phyloP scores from a whole-genome alignment of 306 rosid species.

The Sicyos edulis region DNA sequence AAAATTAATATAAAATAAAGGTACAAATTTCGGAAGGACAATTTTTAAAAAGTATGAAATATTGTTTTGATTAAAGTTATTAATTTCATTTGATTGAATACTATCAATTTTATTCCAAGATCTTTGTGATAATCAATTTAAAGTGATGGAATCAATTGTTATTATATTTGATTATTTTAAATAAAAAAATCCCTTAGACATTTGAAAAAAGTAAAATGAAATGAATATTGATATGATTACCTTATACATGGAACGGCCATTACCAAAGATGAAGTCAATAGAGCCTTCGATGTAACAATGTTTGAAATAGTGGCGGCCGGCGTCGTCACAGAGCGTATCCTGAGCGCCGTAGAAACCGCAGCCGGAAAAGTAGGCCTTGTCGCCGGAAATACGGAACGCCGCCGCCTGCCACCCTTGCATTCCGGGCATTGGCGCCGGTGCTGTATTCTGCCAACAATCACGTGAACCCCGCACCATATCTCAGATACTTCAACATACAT shows the following conservation, averaged over 20 bases:
- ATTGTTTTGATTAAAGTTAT: too few relatives aligned
- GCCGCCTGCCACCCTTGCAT: conserved; percentile 93
- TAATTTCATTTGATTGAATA: too few relatives aligned
- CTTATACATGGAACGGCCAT: conserved; percentile 90
- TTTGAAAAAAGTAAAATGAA: too few relatives aligned
- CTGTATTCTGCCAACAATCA: conserved; percentile 60
- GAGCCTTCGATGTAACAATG: conserved; percentile 84
- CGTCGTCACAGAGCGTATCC: conserved; percentile 87
- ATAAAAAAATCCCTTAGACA: too few relatives aligned
- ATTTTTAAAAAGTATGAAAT: too few relatives aligned
- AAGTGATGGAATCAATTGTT: too few relatives aligned
- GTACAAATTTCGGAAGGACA: too few relatives aligned
- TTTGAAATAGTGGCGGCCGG: conserved; percentile 91
- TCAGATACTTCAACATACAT: too few relatives aligned
- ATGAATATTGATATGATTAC: conserved; percentile 28
- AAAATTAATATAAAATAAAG: too few relatives aligned
- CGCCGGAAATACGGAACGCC: conserved; percentile 75
- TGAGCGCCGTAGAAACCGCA: conserved; percentile 88
- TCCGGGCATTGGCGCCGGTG: conserved; percentile 94
- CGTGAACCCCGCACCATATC: background rate
- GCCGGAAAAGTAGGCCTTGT: conserved; percentile 79
- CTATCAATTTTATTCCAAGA: too few relatives aligned
- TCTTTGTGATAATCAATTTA: too few relatives aligned
- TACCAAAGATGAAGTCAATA: conserved; percentile 86
- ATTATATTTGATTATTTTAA: too few relatives aligned